Base-by-base conservation (phyloP, 148 eudicot genomes). In the Polygonum maritimum region DNA sequence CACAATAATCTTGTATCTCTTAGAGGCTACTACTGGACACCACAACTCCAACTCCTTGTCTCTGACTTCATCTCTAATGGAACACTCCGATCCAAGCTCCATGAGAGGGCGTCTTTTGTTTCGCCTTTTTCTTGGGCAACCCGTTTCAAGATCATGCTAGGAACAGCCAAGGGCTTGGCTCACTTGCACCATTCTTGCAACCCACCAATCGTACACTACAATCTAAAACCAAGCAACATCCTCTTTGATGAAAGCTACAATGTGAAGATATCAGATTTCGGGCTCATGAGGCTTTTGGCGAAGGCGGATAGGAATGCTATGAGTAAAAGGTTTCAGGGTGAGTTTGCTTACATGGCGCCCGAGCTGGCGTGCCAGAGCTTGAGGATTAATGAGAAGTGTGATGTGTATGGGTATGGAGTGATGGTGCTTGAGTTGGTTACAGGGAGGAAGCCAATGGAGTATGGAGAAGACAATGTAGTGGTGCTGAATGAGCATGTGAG, bases 11-110 rank as follows among this genome's bases (percentile, higher is more conserved):
- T 96, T 76, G 81, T 86, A 45, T 41, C 89, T 9, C 80, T 96
- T 8, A 87, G 81, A 84, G 99, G 99, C 65, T 96, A 91, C 83
- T 91, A 88, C 65, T 96, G 98, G 98, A 92, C 97, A 76, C 98
- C 97, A 76, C 87, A 91, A 7, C 19, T 89, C 57, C 94, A 96
- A 75, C 90, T 96, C 18, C 75, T 96, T 72, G 91, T 96, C 22
- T 88, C 99, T 2, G 98, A 96, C 52, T 89, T 69, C 72, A 94
- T 86, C 26, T 75, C 84, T 0, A 84, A 84, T 35, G 94, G 91
- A 6, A 92, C 90, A 76, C 80, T 96, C 36, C 98, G 91, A 67
- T 79, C 85, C 45, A 83, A 77, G 72, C 85, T 95, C 76, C 92
- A 92, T 48, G 89, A 87, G 38, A 48, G 84, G 76, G 80, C 89